Conservation (phyloP, 768 basidiomycete species). For the Boletus rex-veris region DNA sequence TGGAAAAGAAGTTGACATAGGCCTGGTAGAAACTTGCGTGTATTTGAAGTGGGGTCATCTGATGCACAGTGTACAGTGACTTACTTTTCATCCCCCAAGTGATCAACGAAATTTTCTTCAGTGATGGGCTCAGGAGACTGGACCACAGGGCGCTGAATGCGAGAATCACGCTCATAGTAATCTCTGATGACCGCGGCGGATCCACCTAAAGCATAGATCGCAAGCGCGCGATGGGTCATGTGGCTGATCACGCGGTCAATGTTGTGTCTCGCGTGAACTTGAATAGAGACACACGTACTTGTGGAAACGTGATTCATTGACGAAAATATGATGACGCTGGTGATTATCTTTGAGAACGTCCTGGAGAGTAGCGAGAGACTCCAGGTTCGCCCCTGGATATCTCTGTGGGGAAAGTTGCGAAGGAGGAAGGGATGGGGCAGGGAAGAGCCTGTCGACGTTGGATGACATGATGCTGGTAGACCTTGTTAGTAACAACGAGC, state of each 20-base stretch:
- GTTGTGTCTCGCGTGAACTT: neutral
- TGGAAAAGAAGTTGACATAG: slow-evolving; percentile 27
- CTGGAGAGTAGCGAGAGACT: slow-evolving; percentile 22
- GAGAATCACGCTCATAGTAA: slow-evolving; percentile 24
- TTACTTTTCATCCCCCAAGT: slow-evolving; percentile 27
- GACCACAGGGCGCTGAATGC: slow-evolving; percentile 21
- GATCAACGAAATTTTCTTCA: slow-evolving; percentile 20
- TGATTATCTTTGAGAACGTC: slow-evolving; percentile 48
- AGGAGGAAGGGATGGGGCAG: slow-evolving; percentile 25
- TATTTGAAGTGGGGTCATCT: too few species aligned
- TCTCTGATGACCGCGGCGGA: slow-evolving; percentile 21
- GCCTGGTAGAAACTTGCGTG: slow-evolving; percentile 22
- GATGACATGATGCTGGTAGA: slow-evolving; percentile 9
- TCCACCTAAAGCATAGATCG: slow-evolving; percentile 28
- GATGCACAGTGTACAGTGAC: neutral
- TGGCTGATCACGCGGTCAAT: slow-evolving; percentile 16
- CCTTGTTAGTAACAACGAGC: too few species aligned
- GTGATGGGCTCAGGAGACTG: slow-evolving; percentile 25
- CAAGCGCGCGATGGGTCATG: slow-evolving; percentile 29
- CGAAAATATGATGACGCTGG: slow-evolving; percentile 45
- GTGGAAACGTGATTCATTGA: slow-evolving; percentile 45
- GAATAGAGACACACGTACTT: slow-evolving; percentile 37
- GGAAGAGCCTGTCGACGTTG: slow-evolving; percentile 23
- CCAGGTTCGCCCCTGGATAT: slow-evolving; percentile 23
- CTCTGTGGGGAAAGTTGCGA: slow-evolving; percentile 26